These are phyloP conservation scores for Microstegium vimineum DNA, from an alignment of 176 grass and related monocot genomes.

Conservation along the genomic window DNA sequence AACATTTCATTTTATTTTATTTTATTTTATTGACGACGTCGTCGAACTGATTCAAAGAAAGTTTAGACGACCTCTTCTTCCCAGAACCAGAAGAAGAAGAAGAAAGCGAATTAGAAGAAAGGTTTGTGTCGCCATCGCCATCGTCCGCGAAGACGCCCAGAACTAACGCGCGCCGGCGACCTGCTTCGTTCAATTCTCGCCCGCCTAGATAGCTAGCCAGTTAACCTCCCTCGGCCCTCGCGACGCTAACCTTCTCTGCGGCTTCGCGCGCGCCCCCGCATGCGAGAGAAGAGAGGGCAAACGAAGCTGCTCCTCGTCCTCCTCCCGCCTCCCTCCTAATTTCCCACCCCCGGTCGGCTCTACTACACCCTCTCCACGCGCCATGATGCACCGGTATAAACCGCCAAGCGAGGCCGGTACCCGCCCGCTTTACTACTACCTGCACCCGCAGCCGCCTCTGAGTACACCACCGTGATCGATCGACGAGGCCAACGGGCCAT, in stretches of 20 bases:
- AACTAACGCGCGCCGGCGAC: not conserved
- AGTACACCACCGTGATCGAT: no score
- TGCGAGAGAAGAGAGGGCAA: constrained; percentile 19
- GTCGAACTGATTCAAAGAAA: not conserved
- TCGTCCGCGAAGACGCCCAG: not conserved
- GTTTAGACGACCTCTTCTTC: not conserved
- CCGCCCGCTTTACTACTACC: not conserved
- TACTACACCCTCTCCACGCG: not conserved
- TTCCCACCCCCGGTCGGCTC: not conserved
- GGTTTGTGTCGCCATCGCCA: not conserved
- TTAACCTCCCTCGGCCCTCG: not conserved
- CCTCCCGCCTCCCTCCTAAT: constrained; percentile 28
- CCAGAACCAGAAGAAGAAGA: not conserved
- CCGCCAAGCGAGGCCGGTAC: not conserved
- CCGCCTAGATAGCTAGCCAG: no score
- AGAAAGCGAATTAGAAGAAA: not conserved
- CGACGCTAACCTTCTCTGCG: constrained; percentile 34
- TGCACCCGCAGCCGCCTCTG: no score
- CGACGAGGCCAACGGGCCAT: not conserved
- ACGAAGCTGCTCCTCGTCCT: constrained; percentile 23
- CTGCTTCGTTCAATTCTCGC: no score
- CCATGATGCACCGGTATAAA: constrained; percentile 37
- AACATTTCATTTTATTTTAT: not conserved
- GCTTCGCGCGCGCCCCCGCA: constrained; percentile 28
- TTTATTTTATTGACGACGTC: no score